Percentiles rank a stretch among this genome's conserved stretches.
These are phyloP conservation scores for Adansonia rubrostipa DNA, from an alignment of 441 rosid genomes.

Conservation along the genomic window DNA sequence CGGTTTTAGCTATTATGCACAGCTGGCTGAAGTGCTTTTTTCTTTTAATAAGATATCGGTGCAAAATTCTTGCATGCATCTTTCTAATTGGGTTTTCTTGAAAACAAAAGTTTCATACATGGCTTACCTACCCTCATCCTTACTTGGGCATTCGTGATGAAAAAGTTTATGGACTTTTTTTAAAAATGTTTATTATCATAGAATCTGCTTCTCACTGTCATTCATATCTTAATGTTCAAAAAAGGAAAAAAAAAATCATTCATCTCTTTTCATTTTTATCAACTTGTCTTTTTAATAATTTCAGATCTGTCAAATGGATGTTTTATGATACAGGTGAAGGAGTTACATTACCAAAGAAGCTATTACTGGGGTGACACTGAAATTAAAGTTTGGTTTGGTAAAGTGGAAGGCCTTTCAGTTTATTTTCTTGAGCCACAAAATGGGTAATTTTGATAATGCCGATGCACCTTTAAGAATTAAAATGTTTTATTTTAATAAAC, in stretches of 20 bases:
- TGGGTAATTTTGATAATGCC: slow-evolving; percentile 55
- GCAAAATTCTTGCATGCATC: slow-evolving; percentile 3
- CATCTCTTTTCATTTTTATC: neutral
- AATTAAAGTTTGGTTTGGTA: slow-evolving; percentile 91
- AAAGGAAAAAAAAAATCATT: neutral
- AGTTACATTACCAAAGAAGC: slow-evolving; percentile 68
- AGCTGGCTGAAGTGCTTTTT: slow-evolving; percentile 8
- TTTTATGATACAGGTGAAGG: slow-evolving; percentile 68
- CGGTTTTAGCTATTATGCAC: neutral
- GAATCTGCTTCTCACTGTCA: slow-evolving; percentile 9
- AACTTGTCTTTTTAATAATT: slow-evolving; percentile 10
- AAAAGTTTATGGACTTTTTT: neutral
- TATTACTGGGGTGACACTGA: slow-evolving; percentile 88
- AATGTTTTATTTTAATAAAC: slow-evolving; percentile 2
- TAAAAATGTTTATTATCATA: neutral
- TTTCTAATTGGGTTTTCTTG: neutral
- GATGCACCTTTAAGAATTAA: slow-evolving; percentile 2
- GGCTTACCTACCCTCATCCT: neutral
- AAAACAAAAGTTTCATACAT: slow-evolving; percentile 1
- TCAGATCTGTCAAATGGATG: slow-evolving; percentile 12
- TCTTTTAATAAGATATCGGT: neutral
- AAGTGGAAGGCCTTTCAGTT: slow-evolving; percentile 92
- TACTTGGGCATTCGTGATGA: slow-evolving; percentile 4
- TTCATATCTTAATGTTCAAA: neutral
- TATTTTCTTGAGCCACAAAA: slow-evolving; percentile 95